Evolutionary conservation across 225 moss, liverwort and hornwort genomes (phyloP).

Genomic region (Ulota crispa): DNA sequence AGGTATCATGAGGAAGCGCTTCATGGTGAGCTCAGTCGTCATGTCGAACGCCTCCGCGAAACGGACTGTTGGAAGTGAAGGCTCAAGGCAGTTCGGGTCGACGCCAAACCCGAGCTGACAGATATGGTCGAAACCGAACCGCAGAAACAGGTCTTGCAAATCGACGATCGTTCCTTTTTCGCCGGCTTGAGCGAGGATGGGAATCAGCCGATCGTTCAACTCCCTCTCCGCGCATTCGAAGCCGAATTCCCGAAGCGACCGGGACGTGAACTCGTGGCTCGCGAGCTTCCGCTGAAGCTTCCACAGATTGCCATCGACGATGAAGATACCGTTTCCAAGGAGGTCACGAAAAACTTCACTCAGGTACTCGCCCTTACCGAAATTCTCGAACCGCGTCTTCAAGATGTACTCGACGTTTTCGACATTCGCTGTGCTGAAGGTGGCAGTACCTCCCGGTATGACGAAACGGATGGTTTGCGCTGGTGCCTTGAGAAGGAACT

Average conservation of each 20-base stretch:
- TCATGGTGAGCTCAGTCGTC: conserved; percentile 35
- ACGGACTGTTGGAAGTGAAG: conserved; percentile 37
- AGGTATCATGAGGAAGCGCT: conserved; percentile 19
- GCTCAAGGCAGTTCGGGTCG: conserved; percentile 51
- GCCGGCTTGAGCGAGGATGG: conserved; percentile 32
- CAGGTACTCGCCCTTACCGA: conserved; percentile 33
- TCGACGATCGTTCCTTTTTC: conserved; percentile 21
- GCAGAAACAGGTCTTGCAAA: conserved; percentile 49
- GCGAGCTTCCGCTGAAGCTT: conserved; percentile 57
- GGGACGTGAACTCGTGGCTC: conserved; percentile 46
- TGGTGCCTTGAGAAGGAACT: conserved; percentile 25
- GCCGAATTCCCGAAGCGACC: conserved; percentile 38
- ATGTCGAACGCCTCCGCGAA: conserved; percentile 47
- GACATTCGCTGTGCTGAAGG: conserved; percentile 36
- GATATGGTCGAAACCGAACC: conserved; percentile 58
- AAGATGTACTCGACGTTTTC: conserved; percentile 40
- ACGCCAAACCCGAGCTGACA: conserved; percentile 67
- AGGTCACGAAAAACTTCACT: conserved; percentile 1
- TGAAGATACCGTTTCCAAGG: conserved; percentile 52
- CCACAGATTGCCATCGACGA: conserved; percentile 46
- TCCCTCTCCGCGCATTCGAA: conserved; percentile 38
- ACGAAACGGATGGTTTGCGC: conserved; percentile 34
- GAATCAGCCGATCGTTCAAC: conserved; percentile 44
- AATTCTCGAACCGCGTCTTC: conserved; percentile 56
- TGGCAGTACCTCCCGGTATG: conserved; percentile 16